Evolutionary conservation across 352 stramenopile genomes (phyloP).

Genomic region (Phytophthora quininea): DNA sequence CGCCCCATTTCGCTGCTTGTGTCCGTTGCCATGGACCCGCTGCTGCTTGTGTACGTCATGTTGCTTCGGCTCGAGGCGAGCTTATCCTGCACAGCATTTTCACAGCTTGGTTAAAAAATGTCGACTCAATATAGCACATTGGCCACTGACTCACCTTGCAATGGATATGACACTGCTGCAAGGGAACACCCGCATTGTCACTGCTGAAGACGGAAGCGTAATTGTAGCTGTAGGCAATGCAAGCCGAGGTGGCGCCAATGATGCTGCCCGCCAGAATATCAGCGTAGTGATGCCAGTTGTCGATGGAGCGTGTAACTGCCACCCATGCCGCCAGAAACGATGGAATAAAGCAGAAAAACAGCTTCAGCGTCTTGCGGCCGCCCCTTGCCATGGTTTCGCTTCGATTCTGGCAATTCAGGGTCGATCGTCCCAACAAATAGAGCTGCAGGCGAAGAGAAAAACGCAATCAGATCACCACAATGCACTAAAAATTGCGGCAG

Average conservation of each 20-base stretch:
- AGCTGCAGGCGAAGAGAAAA: slow-evolving; percentile 55
- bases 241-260: slow-evolving; percentile 61
- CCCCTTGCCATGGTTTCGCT: slow-evolving; percentile 59
- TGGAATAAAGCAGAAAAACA: slow-evolving; percentile 79
- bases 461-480: not conserved
- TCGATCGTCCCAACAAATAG: slow-evolving; percentile 77
- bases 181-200: slow-evolving; percentile 57
- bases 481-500: not conserved
- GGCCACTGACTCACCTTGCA: slow-evolving; percentile 44
- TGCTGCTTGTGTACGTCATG: slow-evolving; percentile 34
- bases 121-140: not conserved
- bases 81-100: slow-evolving; percentile 18
- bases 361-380: slow-evolving; percentile 67
- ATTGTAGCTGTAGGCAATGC: slow-evolving; percentile 70
- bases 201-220: slow-evolving; percentile 71
- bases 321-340: slow-evolving; percentile 78
- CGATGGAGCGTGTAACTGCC: slow-evolving; percentile 75
- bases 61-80: slow-evolving; percentile 14
- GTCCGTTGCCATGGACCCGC: slow-evolving; percentile 21
- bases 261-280: slow-evolving; percentile 71
- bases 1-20: slow-evolving; percentile 24
- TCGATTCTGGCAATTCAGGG: slow-evolving; percentile 66
- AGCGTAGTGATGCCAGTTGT: slow-evolving; percentile 89
- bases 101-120: not conserved
- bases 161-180: slow-evolving; percentile 45